phyloP scores from a whole-genome alignment of 257 asterid species.

The Przewalskia tangutica region DNA sequence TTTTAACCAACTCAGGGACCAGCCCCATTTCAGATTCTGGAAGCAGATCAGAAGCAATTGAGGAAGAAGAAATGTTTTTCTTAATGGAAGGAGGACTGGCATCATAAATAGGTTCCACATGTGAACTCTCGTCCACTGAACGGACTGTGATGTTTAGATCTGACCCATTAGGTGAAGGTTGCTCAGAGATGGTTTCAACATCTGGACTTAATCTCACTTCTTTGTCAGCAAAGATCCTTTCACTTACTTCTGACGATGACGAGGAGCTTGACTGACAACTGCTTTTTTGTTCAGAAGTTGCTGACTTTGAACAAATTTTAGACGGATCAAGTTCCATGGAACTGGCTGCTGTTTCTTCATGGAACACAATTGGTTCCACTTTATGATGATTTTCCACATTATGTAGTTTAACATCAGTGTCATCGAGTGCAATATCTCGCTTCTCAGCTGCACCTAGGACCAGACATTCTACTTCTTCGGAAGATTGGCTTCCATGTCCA shows the following conservation, averaged over 20 bases:
- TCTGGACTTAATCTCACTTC: constrained; percentile 27
- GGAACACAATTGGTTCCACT: constrained; percentile 1
- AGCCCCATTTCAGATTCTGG: constrained; percentile 28
- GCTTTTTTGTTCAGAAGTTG: constrained; percentile 10
- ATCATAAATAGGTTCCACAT: constrained; percentile 9
- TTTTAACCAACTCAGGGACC: constrained; percentile 26
- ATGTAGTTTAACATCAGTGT: constrained; percentile 9
- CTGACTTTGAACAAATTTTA: constrained; percentile 9
- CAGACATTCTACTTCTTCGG: constrained; percentile 36
- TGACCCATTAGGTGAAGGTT: constrained; percentile 21
- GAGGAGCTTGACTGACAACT: constrained; percentile 49
- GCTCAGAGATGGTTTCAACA: constrained; percentile 23
- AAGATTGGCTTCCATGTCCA: constrained; percentile 64
- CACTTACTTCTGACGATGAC: constrained; percentile 48
- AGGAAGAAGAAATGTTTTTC: constrained; percentile 35
- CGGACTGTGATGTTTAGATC: constrained; percentile 14
- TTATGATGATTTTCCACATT: constrained; percentile 1
- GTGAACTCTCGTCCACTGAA: constrained; percentile 6
- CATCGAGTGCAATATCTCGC: constrained; percentile 15
- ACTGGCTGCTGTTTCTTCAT: constrained; percentile 1
- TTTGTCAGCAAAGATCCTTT: constrained; percentile 16
- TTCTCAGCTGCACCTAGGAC: constrained; percentile 26
- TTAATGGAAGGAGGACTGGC: constrained; percentile 7
- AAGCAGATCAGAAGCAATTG: constrained; percentile 35
- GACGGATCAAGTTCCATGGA: neutral